phyloP scores from a whole-genome alignment of 2,329 filamentous ascomycete genomes.

The Paramyrothecium roridum region DNA sequence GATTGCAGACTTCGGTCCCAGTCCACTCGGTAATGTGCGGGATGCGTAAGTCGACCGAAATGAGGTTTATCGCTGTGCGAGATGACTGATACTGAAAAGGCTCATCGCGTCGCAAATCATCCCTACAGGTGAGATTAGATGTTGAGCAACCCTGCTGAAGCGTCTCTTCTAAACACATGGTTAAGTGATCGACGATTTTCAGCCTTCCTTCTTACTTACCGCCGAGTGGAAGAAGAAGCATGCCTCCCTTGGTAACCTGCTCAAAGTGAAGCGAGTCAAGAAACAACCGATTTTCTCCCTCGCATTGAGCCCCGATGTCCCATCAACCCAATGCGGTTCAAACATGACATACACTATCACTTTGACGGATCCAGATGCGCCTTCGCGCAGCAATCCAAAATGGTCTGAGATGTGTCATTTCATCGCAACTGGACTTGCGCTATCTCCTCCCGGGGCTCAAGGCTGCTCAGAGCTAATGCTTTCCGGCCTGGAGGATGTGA shows the following conservation, averaged over 20 bases:
- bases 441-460: background rate
- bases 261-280: constrained; percentile 6
- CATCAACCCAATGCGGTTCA: background rate
- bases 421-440: constrained; percentile 6
- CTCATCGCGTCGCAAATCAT: too few relatives aligned
- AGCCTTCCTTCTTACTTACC: constrained; percentile 7
- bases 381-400: constrained; percentile 13
- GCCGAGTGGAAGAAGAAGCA: constrained; percentile 10
- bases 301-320: background rate
- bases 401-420: constrained; percentile 19
- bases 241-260: constrained; percentile 12
- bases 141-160: too few relatives aligned
- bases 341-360: constrained; percentile 7
- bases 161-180: background rate
- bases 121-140: too few relatives aligned
- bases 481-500: constrained; percentile 5
- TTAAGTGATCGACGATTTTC: constrained; percentile 13
- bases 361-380: constrained; percentile 16
- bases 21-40: too few relatives aligned
- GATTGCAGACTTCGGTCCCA: too few relatives aligned
- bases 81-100: too few relatives aligned
- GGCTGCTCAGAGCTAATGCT: background rate
- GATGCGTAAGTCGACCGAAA: too few relatives aligned
- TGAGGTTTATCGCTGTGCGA: too few relatives aligned
- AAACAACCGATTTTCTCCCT: background rate